Evolutionary conservation across 768 basidiomycete species (phyloP).

Genomic region (Boletus pseudo-olivaceus): DNA sequence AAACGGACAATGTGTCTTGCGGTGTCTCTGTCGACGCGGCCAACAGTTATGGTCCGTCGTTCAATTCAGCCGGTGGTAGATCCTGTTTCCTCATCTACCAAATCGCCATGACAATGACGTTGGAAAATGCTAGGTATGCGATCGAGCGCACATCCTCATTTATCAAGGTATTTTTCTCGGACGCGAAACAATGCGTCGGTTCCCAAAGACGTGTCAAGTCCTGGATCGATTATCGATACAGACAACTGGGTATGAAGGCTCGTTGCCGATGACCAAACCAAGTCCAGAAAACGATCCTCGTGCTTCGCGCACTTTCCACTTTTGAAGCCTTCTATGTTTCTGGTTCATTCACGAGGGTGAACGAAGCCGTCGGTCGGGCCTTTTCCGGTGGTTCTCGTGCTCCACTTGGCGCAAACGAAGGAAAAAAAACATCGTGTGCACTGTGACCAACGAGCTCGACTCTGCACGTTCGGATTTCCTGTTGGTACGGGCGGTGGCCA

Average conservation of each 20-base stretch:
- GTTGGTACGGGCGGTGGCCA: conserved; percentile 74
- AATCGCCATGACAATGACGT: not conserved
- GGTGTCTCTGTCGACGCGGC: conserved; percentile 26
- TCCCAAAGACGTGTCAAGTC: conserved; percentile 32
- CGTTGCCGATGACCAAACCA: not conserved
- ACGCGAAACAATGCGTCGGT: conserved; percentile 26
- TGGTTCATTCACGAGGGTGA: conserved; percentile 77
- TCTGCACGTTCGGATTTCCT: conserved; percentile 64
- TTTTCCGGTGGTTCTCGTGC: conserved; percentile 67
- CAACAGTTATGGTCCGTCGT: conserved; percentile 33
- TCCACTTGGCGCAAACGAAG: conserved; percentile 75
- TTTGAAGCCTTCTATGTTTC: conserved; percentile 90
- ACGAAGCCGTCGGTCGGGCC: conserved; percentile 73
- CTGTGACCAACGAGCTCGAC: conserved; percentile 78
- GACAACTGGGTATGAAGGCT: conserved; percentile 22
- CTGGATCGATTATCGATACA: conserved; percentile 16
- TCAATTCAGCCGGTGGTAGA: conserved; percentile 33
- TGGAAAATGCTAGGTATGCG: conserved; percentile 32
- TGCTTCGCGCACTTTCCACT: conserved; percentile 76
- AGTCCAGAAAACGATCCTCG: conserved; percentile 89
- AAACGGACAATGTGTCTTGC: conserved; percentile 30
- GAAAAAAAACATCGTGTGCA: conserved; percentile 66
- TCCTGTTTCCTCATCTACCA: not conserved
- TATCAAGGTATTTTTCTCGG: conserved; percentile 42
- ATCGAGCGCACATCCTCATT: conserved; percentile 31